Percentiles rank a stretch among this genome's conserved stretches.
Evolutionary conservation across 208 protist species (phyloP).

Genomic region (Leishmania martiniquensis): DNA sequence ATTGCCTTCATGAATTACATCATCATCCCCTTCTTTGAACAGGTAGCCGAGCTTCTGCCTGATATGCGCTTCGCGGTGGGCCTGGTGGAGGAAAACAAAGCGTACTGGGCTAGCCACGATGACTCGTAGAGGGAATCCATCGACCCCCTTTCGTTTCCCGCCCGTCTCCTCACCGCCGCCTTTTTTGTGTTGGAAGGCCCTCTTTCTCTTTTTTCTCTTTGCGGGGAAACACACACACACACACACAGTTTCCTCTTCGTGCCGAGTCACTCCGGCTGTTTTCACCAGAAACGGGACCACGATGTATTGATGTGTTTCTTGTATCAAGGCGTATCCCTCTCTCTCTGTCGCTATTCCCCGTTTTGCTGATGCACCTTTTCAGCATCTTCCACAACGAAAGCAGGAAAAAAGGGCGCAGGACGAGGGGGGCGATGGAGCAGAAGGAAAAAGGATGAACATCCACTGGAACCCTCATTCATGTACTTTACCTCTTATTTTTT

Average conservation of each 20-base stretch:
- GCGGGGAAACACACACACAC: neutral
- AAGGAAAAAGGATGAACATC: neutral
- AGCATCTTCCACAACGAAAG: neutral
- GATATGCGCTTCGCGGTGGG: constrained; percentile 85
- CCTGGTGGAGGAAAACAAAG: constrained; percentile 76
- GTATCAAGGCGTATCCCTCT: neutral
- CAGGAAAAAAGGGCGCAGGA: too few species aligned
- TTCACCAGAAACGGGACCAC: neutral
- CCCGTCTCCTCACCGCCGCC: constrained; percentile 7
- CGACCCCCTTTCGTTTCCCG: constrained; percentile 7
- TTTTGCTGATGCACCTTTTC: neutral
- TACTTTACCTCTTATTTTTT: neutral
- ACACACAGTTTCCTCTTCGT: neutral
- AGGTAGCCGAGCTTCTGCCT: constrained; percentile 80
- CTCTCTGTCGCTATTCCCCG: neutral
- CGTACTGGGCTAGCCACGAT: constrained; percentile 79
- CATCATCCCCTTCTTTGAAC: constrained; percentile 90
- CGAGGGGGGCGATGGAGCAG: neutral
- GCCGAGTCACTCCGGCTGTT: neutral
- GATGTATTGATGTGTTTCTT: neutral
- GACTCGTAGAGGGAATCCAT: constrained; percentile 33
- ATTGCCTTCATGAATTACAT: constrained; percentile 95
- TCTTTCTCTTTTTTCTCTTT: too few species aligned
- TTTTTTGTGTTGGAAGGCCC: constrained; percentile 5
- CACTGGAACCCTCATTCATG: neutral